Conservation (phyloP, 2,329 filamentous ascomycete species). For the Lasiodiplodia sp. region DNA sequence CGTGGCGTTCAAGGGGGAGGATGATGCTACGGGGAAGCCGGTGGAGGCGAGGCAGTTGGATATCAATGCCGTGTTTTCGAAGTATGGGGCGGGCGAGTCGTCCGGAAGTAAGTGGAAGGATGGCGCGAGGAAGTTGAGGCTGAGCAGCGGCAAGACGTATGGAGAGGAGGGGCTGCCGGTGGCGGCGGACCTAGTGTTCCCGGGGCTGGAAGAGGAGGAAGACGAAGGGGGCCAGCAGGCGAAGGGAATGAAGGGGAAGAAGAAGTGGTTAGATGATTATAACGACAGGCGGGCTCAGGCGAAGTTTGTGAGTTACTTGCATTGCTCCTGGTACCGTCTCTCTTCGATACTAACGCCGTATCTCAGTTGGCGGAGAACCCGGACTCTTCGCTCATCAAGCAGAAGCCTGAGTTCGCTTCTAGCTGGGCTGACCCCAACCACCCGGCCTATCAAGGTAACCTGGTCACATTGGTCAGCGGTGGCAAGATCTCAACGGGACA, state of each 20-base stretch:
- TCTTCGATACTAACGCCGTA: slow-evolving; percentile 34
- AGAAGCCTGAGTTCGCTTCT: slow-evolving; percentile 51
- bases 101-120: slow-evolving; percentile 34
- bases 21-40: slow-evolving; percentile 47
- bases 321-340: neutral
- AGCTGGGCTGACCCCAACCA: slow-evolving; percentile 62
- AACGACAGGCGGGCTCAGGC: slow-evolving; percentile 59
- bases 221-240: slow-evolving; percentile 34
- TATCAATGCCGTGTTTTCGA: slow-evolving; percentile 48
- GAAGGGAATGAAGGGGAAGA: slow-evolving; percentile 40
- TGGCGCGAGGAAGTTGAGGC: slow-evolving; percentile 45
- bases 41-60: slow-evolving; percentile 43
- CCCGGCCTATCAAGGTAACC: slow-evolving; percentile 57
- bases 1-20: slow-evolving; percentile 58
- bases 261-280: slow-evolving; percentile 57
- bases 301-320: slow-evolving; percentile 47
- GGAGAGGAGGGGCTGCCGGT: slow-evolving; percentile 53
- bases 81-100: slow-evolving; percentile 38
- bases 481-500: slow-evolving; percentile 47
- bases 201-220: slow-evolving; percentile 41
- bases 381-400: slow-evolving; percentile 46
- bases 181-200: slow-evolving; percentile 51
- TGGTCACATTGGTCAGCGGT: slow-evolving; percentile 57
- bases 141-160: slow-evolving; percentile 48
- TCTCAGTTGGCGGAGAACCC: slow-evolving; percentile 46